phyloP scores from a whole-genome alignment of 2,329 filamentous ascomycete genomes.

The Helicocarpus griseus region DNA sequence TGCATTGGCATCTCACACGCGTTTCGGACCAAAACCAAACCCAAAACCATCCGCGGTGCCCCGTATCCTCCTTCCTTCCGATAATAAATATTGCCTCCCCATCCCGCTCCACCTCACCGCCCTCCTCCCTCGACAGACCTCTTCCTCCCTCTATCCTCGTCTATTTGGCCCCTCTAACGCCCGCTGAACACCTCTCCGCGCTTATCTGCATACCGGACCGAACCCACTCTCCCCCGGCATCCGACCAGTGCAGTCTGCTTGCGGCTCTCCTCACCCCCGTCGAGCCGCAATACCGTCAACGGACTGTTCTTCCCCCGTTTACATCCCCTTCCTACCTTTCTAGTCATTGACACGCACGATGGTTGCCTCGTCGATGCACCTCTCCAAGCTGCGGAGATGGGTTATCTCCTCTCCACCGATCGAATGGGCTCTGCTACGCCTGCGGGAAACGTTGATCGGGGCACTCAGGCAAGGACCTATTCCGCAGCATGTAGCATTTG shows the following conservation, averaged over 20 bases:
- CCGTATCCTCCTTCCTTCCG: too few relatives aligned
- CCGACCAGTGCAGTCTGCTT: too few relatives aligned
- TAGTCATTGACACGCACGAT: constrained; percentile 14
- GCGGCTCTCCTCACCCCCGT: too few relatives aligned
- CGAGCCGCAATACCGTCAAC: too few relatives aligned
- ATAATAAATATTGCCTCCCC: too few relatives aligned
- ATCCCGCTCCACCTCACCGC: too few relatives aligned
- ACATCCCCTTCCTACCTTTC: neutral
- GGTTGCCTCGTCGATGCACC: constrained; percentile 44
- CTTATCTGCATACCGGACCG: too few relatives aligned
- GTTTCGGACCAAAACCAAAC: too few relatives aligned
- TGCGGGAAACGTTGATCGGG: constrained; percentile 79
- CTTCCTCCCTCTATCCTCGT: neutral
- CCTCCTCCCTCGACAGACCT: neutral
- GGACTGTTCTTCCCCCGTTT: neutral
- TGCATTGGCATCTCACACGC: too few relatives aligned
- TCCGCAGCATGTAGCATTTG: constrained; percentile 93
- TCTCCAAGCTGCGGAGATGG: constrained; percentile 60
- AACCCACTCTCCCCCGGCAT: too few relatives aligned
- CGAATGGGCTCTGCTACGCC: constrained; percentile 72
- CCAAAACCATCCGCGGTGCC: too few relatives aligned
- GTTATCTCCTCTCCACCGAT: constrained; percentile 79
- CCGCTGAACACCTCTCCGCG: too few relatives aligned
- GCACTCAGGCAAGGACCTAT: constrained; percentile 83
- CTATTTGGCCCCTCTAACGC: neutral